phyloP scores from a whole-genome alignment of 257 asterid genomes.

The Solanum ahanhuiri region DNA sequence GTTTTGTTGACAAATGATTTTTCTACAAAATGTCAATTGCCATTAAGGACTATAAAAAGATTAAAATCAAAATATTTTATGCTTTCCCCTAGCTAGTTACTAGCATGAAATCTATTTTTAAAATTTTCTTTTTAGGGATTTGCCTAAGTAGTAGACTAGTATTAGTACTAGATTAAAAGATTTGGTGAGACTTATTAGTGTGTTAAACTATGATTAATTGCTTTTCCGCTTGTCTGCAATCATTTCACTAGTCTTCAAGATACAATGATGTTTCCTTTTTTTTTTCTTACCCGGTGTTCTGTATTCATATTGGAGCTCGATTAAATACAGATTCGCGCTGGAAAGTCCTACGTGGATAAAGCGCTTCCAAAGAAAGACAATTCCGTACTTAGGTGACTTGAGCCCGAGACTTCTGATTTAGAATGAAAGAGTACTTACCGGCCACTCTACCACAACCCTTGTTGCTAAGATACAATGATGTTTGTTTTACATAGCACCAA shows the following conservation, averaged over 20 bases:
- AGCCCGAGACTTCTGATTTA: too few species aligned
- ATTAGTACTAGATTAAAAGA: not conserved
- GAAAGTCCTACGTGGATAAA: fast-evolving
- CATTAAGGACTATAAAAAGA: not conserved
- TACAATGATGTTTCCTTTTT: not conserved
- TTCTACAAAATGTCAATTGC: not conserved
- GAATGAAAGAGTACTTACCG: too few species aligned
- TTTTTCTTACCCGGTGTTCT: fast-evolving
- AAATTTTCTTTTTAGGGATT: not conserved
- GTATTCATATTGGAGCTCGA: too few species aligned
- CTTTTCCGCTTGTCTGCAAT: constrained; percentile 3
- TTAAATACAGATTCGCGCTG: fast-evolving
- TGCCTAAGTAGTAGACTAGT: not conserved
- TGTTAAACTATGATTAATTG: constrained; percentile 4
- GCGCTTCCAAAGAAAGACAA: too few species aligned
- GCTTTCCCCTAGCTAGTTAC: not conserved
- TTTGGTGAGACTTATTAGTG: constrained; percentile 2
- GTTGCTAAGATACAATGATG: not conserved
- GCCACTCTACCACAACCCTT: too few species aligned
- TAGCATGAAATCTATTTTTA: not conserved
- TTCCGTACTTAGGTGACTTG: fast-evolving
- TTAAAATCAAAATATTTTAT: too few species aligned
- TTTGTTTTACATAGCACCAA: not conserved
- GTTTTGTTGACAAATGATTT: not conserved
- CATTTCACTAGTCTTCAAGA: not conserved